Evolutionary conservation across 1,284 basidiomycete genomes (phyloP).

Genomic region (Meripilus lineatus): DNA sequence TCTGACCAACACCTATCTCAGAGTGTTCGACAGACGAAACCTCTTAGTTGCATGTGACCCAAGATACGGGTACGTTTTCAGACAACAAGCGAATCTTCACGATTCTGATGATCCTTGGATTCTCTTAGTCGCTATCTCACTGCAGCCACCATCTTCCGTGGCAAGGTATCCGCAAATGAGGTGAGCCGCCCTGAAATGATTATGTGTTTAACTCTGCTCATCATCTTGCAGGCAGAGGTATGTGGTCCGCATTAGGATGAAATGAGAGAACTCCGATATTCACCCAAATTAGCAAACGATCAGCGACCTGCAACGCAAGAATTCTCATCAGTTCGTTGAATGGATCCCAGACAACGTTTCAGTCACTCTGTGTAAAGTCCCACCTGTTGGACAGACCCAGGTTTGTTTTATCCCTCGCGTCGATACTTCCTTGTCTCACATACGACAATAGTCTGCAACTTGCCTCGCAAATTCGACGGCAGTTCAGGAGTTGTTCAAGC

Average conservation of each 20-base stretch:
- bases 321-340: conserved; percentile 76
- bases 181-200: conserved; percentile 41
- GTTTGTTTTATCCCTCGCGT: conserved; percentile 29
- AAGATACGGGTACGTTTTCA: conserved; percentile 56
- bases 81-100: no score
- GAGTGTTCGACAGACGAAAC: conserved; percentile 79
- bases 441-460: conserved; percentile 53
- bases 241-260: conserved; percentile 17
- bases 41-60: conserved; percentile 85
- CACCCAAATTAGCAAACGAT: conserved; percentile 36
- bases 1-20: conserved; percentile 21
- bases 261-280: conserved; percentile 6
- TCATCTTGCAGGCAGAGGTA: conserved; percentile 48
- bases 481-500: conserved; percentile 88
- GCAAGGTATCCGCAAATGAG: conserved; percentile 75
- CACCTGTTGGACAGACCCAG: conserved; percentile 75
- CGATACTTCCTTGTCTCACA: neutral
- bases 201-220: conserved; percentile 23
- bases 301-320: conserved; percentile 61
- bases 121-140: conserved; percentile 74
- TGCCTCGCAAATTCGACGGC: conserved; percentile 84
- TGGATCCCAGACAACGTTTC: conserved; percentile 87
- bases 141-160: conserved; percentile 85
- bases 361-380: conserved; percentile 76
- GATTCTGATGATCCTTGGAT: neutral